These are phyloP conservation scores for Microcera coccophila DNA, from an alignment of 2,329 filamentous ascomycete species.

Conservation along the genomic window DNA sequence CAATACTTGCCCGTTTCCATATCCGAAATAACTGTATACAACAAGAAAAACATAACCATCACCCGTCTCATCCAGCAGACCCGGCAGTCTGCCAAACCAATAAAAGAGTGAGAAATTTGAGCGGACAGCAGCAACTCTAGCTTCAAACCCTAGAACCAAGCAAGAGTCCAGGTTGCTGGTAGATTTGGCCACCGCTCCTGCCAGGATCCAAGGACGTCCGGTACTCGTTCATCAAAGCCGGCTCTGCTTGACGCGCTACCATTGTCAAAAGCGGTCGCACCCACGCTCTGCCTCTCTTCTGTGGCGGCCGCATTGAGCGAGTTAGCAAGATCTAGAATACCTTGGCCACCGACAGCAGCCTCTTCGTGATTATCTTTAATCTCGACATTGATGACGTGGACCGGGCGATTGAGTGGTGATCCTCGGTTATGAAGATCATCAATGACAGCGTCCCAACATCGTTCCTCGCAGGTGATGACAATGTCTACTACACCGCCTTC, in stretches of 20 bases:
- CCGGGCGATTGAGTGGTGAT: conserved; percentile 80
- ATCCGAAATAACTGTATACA: no score
- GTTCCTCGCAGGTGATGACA: conserved; percentile 95
- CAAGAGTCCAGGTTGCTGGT: conserved; percentile 88
- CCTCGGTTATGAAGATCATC: conserved; percentile 88
- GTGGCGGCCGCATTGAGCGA: conserved; percentile 75
- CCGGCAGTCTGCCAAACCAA: background rate
- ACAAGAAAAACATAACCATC: no score
- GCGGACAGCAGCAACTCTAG: background rate
- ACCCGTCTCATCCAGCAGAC: no score
- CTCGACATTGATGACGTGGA: conserved; percentile 97
- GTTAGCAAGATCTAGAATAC: conserved; percentile 87
- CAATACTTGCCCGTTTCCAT: no score
- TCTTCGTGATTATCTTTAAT: conserved; percentile 99
- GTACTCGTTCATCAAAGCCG: conserved; percentile 88
- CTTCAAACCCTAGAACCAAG: conserved; percentile 69
- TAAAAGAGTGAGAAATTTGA: background rate
- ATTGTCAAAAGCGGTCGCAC: conserved; percentile 63
- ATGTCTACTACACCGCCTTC: conserved; percentile 90
- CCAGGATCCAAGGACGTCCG: conserved; percentile 87
- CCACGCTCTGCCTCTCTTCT: conserved; percentile 68
- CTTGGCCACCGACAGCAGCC: conserved; percentile 81
- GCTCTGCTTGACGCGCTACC: conserved; percentile 63
- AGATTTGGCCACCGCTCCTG: conserved; percentile 91
- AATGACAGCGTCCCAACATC: conserved; percentile 96